phyloP scores from a whole-genome alignment of 1,139 yeast genomes.

The Hyphopichia buzzinii region DNA sequence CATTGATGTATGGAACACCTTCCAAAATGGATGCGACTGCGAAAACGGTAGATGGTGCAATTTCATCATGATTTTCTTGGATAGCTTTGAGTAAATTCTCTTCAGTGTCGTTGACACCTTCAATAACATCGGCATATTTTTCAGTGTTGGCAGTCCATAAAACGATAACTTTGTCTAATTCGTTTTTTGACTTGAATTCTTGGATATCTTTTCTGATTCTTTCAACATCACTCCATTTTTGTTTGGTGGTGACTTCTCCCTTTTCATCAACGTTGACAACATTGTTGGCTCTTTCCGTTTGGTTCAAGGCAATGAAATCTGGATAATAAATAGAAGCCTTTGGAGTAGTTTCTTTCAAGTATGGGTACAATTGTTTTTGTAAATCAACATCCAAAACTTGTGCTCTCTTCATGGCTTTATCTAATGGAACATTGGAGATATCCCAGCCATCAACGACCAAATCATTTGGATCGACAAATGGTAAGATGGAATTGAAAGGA shows the following conservation, averaged over 20 bases:
- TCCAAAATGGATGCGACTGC: constrained; percentile 93
- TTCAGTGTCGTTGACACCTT: constrained; percentile 85
- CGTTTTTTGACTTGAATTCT: constrained; percentile 70
- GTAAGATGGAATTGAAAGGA: constrained; percentile 86
- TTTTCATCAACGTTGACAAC: constrained; percentile 56
- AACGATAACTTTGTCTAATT: constrained; percentile 82
- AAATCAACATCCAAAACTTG: constrained; percentile 83
- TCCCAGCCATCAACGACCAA: constrained; percentile 95
- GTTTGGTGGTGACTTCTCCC: constrained; percentile 52
- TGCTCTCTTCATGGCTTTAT: constrained; percentile 81
- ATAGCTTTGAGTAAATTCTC: constrained; percentile 74
- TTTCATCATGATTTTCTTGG: constrained; percentile 76
- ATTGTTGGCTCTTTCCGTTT: constrained; percentile 88
- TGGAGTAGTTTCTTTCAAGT: constrained; percentile 66
- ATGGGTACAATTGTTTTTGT: constrained; percentile 71
- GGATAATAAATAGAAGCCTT: constrained; percentile 90
- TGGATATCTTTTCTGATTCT: constrained; percentile 79
- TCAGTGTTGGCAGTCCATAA: constrained; percentile 98
- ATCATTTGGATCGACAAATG: constrained; percentile 88
- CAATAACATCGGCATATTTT: constrained; percentile 75
- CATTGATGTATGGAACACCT: constrained; percentile 85
- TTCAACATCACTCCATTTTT: constrained; percentile 91
- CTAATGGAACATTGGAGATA: constrained; percentile 68
- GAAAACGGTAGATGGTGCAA: constrained; percentile 87
- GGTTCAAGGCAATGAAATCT: constrained; percentile 94